phyloP scores from a whole-genome alignment of 2,329 filamentous ascomycete genomes.

The Fusarium sp. region DNA sequence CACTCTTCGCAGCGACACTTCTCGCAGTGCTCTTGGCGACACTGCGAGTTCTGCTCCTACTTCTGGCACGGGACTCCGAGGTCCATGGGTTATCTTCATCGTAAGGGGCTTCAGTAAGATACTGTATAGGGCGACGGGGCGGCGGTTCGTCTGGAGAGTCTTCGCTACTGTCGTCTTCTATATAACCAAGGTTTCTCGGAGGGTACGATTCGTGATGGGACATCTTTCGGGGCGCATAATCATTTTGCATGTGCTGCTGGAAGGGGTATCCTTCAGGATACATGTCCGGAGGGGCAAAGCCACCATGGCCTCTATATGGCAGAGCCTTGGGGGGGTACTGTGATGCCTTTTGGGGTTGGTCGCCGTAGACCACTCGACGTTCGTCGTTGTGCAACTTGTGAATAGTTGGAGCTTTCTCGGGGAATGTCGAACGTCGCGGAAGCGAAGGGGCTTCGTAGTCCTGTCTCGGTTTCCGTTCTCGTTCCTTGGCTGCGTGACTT shows the following conservation, averaged over 20 bases:
- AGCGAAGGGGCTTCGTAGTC: conserved; percentile 57
- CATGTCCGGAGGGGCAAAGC: conserved; percentile 38
- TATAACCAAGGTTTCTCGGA: conserved; percentile 42
- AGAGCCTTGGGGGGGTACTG: conserved; percentile 41
- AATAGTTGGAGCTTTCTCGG: conserved; percentile 55
- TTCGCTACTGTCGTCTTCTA: conserved; percentile 48
- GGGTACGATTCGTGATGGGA: conserved; percentile 42
- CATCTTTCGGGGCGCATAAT: conserved; percentile 42
- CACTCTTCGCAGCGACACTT: conserved; percentile 32
- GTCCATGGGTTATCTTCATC: conserved; percentile 36
- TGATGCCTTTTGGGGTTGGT: conserved; percentile 36
- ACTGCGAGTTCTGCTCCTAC: conserved; percentile 38
- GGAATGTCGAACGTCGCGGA: conserved; percentile 61
- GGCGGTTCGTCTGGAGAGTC: conserved; percentile 36
- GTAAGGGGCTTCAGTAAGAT: conserved; percentile 43
- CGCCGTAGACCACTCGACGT: conserved; percentile 34
- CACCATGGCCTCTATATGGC: conserved; percentile 36
- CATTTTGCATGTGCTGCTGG: conserved; percentile 35
- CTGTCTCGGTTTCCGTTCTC: conserved; percentile 58
- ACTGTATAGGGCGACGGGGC: conserved; percentile 39
- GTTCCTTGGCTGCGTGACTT: conserved; percentile 58
- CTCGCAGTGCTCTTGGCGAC: conserved; percentile 35
- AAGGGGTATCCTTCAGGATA: conserved; percentile 45
- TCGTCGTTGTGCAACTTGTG: conserved; percentile 40
- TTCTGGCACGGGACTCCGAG: conserved; percentile 27